Evolutionary conservation across 2,329 filamentous ascomycete species (phyloP).

Genomic region (Daldinia sp.): DNA sequence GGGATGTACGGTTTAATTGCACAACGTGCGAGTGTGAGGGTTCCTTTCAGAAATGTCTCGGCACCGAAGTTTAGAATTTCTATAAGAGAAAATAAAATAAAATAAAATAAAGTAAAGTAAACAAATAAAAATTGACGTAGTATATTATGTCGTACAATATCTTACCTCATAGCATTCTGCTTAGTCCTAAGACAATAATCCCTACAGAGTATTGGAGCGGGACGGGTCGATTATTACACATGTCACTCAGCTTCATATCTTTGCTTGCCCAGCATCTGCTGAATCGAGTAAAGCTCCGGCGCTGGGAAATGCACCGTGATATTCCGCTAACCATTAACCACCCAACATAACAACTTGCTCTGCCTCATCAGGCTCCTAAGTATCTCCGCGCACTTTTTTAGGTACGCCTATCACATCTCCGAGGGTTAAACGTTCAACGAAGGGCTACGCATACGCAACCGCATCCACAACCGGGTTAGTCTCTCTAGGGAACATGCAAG

Average conservation of each 20-base stretch:
- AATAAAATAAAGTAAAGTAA: background rate
- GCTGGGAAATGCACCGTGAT: slow-evolving; percentile 9
- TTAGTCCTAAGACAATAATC: background rate
- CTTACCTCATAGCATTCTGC: background rate
- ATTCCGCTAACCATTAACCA: background rate
- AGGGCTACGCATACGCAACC: slow-evolving; percentile 6
- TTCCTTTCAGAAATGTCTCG: background rate
- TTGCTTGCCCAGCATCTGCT: background rate
- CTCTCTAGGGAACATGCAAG: slow-evolving; percentile 9
- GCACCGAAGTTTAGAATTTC: background rate
- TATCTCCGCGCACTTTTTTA: slow-evolving; percentile 6
- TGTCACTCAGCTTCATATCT: background rate
- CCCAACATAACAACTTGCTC: background rate
- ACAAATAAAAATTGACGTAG: background rate
- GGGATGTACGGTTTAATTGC: background rate
- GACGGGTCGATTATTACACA: background rate
- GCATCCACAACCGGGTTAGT: background rate
- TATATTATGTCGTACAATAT: background rate
- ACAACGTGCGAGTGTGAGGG: background rate
- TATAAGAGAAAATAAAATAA: no score
- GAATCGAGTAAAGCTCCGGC: slow-evolving; percentile 10
- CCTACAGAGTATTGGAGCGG: background rate
- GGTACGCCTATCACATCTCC: slow-evolving; percentile 2
- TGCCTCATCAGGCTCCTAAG: slow-evolving; percentile 1
- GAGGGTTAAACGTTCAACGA: background rate